Evolutionary conservation across 768 basidiomycete genomes (phyloP).

Genomic region (Mycena floridula): DNA sequence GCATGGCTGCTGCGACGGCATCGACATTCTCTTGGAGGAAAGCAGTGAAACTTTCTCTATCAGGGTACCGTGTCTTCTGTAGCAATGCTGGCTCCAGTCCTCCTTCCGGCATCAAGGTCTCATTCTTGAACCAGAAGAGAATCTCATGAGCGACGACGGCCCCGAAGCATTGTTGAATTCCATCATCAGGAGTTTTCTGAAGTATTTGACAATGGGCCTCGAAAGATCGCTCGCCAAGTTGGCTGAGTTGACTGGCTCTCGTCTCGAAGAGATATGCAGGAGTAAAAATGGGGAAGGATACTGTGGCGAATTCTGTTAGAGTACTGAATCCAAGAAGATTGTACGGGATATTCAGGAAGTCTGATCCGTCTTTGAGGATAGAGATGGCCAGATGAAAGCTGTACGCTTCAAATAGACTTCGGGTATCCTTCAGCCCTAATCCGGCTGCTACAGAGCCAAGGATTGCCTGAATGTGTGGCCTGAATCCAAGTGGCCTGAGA

Average conservation of each 20-base stretch:
- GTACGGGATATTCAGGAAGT: constrained; percentile 61
- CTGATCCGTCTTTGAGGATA: constrained; percentile 41
- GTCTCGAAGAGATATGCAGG: constrained; percentile 56
- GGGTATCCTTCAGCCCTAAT: constrained; percentile 56
- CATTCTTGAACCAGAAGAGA: constrained; percentile 36
- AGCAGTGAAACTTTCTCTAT: constrained; percentile 25
- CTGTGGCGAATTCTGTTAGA: constrained; percentile 58
- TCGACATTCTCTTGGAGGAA: constrained; percentile 43
- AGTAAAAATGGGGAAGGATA: constrained; percentile 61
- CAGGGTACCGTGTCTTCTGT: constrained; percentile 23
- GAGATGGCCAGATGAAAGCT: constrained; percentile 71
- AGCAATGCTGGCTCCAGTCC: constrained; percentile 30
- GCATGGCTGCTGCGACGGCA: constrained; percentile 48
- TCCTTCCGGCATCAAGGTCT: constrained; percentile 12
- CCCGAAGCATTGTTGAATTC: constrained; percentile 57
- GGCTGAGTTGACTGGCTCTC: constrained; percentile 19
- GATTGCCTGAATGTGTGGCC: constrained; percentile 39
- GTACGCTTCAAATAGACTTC: constrained; percentile 71
- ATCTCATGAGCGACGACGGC: constrained; percentile 63
- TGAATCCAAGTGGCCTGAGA: constrained; percentile 29
- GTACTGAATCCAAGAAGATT: constrained; percentile 71
- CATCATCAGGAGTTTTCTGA: constrained; percentile 42
- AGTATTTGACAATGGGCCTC: constrained; percentile 56
- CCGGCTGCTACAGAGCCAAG: constrained; percentile 57
- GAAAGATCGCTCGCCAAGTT: constrained; percentile 42